Conservation (phyloP, 352 stramenopile species). For the Hyaloperonospora brassicae region DNA sequence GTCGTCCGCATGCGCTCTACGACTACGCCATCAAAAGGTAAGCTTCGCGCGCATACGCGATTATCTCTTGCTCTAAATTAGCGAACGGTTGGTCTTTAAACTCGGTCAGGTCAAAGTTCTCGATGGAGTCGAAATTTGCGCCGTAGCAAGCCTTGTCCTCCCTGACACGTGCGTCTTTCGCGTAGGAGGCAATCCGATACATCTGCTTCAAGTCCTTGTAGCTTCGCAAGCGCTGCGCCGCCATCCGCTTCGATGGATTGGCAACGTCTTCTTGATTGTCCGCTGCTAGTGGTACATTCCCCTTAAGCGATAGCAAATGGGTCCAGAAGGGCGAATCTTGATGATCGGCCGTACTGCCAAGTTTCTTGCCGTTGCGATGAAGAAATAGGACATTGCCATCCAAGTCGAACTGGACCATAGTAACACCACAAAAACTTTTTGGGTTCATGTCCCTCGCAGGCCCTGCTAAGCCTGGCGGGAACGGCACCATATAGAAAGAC, state of each 20-base stretch:
- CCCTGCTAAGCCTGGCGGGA: constrained; percentile 37
- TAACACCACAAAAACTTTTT: constrained; percentile 58
- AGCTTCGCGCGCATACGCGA: constrained; percentile 41
- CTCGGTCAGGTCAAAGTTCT: constrained; percentile 38
- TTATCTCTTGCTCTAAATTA: constrained; percentile 38
- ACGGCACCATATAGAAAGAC: constrained; percentile 54
- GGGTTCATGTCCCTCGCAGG: constrained; percentile 24
- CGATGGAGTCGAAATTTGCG: constrained; percentile 26
- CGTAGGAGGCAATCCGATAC: constrained; percentile 25
- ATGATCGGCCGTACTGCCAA: constrained; percentile 15
- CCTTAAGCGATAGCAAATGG: constrained; percentile 38
- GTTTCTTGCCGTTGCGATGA: constrained; percentile 67
- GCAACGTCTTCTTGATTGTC: constrained; percentile 6
- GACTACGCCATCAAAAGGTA: constrained; percentile 12
- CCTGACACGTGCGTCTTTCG: too few relatives aligned
- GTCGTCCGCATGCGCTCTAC: neutral
- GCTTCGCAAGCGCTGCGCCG: constrained; percentile 18
- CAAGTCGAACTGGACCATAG: constrained; percentile 65
- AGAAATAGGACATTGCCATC: constrained; percentile 53
- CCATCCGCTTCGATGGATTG: constrained; percentile 11
- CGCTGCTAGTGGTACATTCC: constrained; percentile 8
- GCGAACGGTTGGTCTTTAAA: constrained; percentile 36
- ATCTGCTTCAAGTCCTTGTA: constrained; percentile 30
- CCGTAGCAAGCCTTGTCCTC: too few relatives aligned
- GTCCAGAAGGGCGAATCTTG: constrained; percentile 18